A percentile compares a stretch with the other conserved stretches of the same genome.
Evolutionary conservation across 2,329 filamentous ascomycete genomes (phyloP).

Genomic region (Colletotrichum paranaense): DNA sequence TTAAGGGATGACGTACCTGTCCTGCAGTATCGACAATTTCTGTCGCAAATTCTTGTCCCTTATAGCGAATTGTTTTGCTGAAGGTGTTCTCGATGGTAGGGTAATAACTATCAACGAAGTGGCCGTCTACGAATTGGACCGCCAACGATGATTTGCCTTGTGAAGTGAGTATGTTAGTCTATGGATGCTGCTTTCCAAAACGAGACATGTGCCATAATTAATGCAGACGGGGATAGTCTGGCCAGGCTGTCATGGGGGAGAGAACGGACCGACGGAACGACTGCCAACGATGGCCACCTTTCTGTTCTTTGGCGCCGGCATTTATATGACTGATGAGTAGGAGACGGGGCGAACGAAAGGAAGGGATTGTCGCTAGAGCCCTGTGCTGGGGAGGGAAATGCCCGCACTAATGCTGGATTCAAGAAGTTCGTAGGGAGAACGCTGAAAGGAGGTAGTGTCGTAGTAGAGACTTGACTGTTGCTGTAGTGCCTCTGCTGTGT

Average conservation of each 20-base stretch:
- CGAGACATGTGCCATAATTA: background rate
- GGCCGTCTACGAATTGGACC: conserved; percentile 95
- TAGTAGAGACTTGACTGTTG: background rate
- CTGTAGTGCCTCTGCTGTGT: background rate
- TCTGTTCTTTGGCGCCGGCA: conserved; percentile 84
- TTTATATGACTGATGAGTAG: conserved; percentile 45
- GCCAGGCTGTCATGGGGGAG: background rate
- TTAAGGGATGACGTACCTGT: conserved; percentile 68
- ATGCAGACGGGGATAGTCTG: background rate
- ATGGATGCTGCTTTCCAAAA: background rate
- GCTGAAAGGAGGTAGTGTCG: too few species aligned
- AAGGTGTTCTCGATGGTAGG: conserved; percentile 99
- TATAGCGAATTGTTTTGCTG: conserved; percentile 92
- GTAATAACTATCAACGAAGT: conserved; percentile 99
- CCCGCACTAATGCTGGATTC: background rate
- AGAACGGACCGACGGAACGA: conserved; percentile 77
- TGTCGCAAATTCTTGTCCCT: conserved; percentile 91
- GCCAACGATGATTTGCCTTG: conserved; percentile 97
- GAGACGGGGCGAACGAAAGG: background rate
- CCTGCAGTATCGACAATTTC: conserved; percentile 99
- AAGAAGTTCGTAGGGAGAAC: background rate
- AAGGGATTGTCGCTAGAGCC: background rate
- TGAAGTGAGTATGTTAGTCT: conserved; percentile 1
- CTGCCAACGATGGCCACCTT: conserved; percentile 97
- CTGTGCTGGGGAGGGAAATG: background rate